Conservation (phyloP, 306 rosid genomes). For the Vigna trinervia region DNA sequence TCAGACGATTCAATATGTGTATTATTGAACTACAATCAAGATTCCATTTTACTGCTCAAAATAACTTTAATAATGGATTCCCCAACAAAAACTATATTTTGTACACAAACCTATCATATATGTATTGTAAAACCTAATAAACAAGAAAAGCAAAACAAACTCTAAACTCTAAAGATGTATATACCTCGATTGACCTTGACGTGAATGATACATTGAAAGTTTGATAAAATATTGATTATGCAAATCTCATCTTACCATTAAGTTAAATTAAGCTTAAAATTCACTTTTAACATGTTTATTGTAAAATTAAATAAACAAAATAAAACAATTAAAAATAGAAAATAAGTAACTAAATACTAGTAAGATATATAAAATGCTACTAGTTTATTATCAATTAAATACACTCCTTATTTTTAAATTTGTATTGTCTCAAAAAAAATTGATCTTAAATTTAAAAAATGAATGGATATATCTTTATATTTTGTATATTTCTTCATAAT, state of each 20-base stretch:
- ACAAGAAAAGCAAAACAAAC: neutral
- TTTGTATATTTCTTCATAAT: too few species aligned
- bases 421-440: too few species aligned
- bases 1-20: neutral
- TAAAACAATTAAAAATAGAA: neutral
- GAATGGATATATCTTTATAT: too few species aligned
- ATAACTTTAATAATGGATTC: neutral
- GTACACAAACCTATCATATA: neutral
- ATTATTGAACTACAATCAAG: constrained; percentile 4
- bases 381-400: neutral
- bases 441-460: too few species aligned
- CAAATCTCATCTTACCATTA: too few species aligned
- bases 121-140: neutral
- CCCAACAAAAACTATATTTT: neutral
- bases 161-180: too few species aligned
- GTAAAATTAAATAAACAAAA: neutral
- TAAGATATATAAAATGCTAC: neutral
- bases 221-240: too few species aligned
- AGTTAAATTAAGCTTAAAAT: too few species aligned
- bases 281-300: neutral
- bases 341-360: neutral
- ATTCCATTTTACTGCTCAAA: neutral
- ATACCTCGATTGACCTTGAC: too few species aligned
- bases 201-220: too few species aligned
- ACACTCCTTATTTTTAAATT: too few species aligned